Base-by-base conservation (phyloP, 352 stramenopile species). In the Globisporangium cederbergense region DNA sequence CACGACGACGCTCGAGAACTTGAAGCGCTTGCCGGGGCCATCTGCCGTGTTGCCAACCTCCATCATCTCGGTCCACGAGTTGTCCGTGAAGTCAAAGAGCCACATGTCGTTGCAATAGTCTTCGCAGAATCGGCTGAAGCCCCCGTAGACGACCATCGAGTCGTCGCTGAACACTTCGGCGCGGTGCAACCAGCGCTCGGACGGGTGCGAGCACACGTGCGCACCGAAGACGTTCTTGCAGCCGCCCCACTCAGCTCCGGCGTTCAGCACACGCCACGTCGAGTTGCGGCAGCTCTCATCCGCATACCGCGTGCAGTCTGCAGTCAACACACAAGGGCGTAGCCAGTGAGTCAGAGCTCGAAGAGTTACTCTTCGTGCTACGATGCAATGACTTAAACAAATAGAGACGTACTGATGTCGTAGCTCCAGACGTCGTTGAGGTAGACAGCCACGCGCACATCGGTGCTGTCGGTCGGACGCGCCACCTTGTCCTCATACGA, bases 391-490 rank as follows among this genome's bases (percentile, higher is more conserved):
- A 3, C 36, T 42, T 11, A 42, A 14, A 2, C 6, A 40, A 58
- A 58, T 65, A 28, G 7, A 36, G n/a, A 60, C 66, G 45, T 58
- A 91, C 86, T 93, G 20, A 98, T 89, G 57, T 98, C 86, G 75
- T 98, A 99, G 66, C 85, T 87, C 96, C 96, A 99, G 38, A 98
- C 79, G 70, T 99, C 96, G 65, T 99, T 99, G 79, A 96, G 98
- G 36, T 92, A 96, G 38, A 96, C 78, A 14, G 88, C 91, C 20
- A 98, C 88, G 22, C 76, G 79, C 13, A 97, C 86, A 2, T 76
- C 70, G 2, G 76, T 74, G 28, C 43, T 63, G 40, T 89, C 72
- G 10, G 58, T 70, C 3, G 67, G 63, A 18, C 81, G 82, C 5
- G 76, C 69, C 45, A 92, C 81, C 60, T 96, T 96, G 55, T 96